These are phyloP conservation scores for Collybia nuda DNA, from an alignment of 768 basidiomycete species.

Conservation along the genomic window DNA sequence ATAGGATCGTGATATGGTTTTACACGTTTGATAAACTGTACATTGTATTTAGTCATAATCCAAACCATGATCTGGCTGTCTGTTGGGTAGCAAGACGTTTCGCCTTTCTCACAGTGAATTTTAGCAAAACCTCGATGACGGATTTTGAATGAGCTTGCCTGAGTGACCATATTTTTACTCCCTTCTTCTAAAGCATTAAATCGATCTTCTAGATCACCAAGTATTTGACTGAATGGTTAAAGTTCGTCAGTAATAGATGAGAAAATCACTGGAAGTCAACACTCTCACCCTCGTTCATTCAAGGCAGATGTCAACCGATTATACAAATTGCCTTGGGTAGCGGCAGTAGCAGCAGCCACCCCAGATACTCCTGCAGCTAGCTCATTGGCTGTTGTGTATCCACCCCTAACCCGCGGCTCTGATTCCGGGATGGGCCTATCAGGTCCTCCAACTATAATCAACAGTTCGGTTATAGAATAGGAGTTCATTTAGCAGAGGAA, in stretches of 20 bases:
- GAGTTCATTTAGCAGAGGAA: not conserved
- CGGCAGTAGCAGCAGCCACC: conserved; percentile 18
- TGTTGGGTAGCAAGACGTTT: conserved; percentile 64
- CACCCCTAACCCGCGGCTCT: conserved; percentile 9
- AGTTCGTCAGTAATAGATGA: not conserved
- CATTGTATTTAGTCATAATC: conserved; percentile 31
- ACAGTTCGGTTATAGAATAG: not conserved
- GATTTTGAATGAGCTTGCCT: conserved; percentile 37
- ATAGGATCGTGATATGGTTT: not conserved
- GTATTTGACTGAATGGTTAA: conserved; percentile 46
- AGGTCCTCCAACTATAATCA: conserved; percentile 58
- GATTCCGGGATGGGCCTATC: conserved; percentile 52
- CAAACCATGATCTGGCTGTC: conserved; percentile 66
- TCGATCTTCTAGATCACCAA: conserved; percentile 59
- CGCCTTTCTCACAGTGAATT: conserved; percentile 36
- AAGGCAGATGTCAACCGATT: conserved; percentile 50
- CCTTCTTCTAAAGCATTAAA: conserved; percentile 67
- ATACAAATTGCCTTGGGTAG: conserved; percentile 41
- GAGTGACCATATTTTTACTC: conserved; percentile 62
- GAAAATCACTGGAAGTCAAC: conserved; percentile 2
- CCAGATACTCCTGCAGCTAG: conserved; percentile 12
- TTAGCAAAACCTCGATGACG: not conserved
- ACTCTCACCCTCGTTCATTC: conserved; percentile 59
- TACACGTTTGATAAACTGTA: not conserved
- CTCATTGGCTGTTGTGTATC: conserved; percentile 2